Percentiles rank a stretch among this genome's conserved stretches.
Evolutionary conservation across 2,329 filamentous ascomycete genomes (phyloP).

Genomic region (Zasmidium cellare): DNA sequence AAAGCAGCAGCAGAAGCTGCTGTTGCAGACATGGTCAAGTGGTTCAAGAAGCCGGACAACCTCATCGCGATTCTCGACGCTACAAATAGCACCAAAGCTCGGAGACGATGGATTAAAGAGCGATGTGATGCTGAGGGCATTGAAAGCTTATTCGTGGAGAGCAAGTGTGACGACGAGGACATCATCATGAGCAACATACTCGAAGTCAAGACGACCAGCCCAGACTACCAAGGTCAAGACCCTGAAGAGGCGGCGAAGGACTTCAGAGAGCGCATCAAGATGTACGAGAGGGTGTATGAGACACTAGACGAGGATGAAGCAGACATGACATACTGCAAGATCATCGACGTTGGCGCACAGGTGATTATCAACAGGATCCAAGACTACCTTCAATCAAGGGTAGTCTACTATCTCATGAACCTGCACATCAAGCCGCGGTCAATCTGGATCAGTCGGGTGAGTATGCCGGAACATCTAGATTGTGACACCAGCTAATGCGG

Average conservation of each 20-base stretch:
- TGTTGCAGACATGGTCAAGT: conserved; percentile 87
- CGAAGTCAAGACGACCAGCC: conserved; percentile 87
- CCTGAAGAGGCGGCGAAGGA: conserved; percentile 87
- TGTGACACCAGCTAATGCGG: neutral
- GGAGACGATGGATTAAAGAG: conserved; percentile 88
- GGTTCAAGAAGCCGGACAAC: conserved; percentile 77
- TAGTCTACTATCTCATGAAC: conserved; percentile 99
- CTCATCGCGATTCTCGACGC: conserved; percentile 93
- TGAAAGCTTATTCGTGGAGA: conserved; percentile 94
- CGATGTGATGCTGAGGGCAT: conserved; percentile 69
- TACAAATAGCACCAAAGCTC: conserved; percentile 90
- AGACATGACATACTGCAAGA: conserved; percentile 90
- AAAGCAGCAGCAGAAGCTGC: conserved; percentile 88
- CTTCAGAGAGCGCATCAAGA: conserved; percentile 90
- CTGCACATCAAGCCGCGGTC: conserved; percentile 94
- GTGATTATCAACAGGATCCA: conserved; percentile 98
- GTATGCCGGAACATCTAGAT: neutral
- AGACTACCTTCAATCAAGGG: conserved; percentile 92
- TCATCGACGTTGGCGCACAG: conserved; percentile 93
- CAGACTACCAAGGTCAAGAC: conserved; percentile 92
- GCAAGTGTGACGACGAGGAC: conserved; percentile 92
- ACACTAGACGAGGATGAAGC: conserved; percentile 88
- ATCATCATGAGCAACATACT: conserved; percentile 95
- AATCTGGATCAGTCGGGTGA: conserved; percentile 83
- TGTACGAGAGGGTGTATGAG: conserved; percentile 97